Percentiles rank a stretch among this genome's conserved stretches.
These are phyloP conservation scores for Nadsonia fulvescens DNA, from an alignment of 805 yeast genomes.

Conservation along the genomic window DNA sequence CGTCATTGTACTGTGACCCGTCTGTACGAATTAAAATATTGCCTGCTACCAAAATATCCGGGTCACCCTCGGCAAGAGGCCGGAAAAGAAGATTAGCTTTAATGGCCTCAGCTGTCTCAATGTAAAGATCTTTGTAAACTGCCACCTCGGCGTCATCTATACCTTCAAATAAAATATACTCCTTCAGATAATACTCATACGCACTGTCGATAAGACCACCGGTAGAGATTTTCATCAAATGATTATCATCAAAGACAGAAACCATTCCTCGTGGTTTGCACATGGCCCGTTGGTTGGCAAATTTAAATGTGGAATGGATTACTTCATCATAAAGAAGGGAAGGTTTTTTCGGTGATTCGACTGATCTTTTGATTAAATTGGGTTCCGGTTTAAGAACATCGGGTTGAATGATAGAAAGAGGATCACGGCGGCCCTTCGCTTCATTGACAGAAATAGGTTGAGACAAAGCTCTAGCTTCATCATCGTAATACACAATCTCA, in stretches of 20 bases:
- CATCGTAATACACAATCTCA: slow-evolving; percentile 10
- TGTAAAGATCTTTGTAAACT: slow-evolving; percentile 21
- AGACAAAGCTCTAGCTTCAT: slow-evolving; percentile 1
- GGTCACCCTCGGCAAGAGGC: slow-evolving; percentile 27
- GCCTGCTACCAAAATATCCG: slow-evolving; percentile 20
- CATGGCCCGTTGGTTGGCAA: slow-evolving; percentile 3
- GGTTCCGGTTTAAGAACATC: no score
- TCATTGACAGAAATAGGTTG: slow-evolving; percentile 1
- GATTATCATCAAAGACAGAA: background rate
- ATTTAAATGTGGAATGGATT: no score
- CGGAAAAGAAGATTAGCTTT: slow-evolving; percentile 24
- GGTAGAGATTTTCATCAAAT: slow-evolving; percentile 14
- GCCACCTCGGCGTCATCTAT: no score
- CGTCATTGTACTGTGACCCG: slow-evolving; percentile 13
- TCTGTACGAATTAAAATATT: slow-evolving; percentile 8
- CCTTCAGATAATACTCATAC: slow-evolving; percentile 32
- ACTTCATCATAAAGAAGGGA: no score
- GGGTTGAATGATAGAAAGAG: no score
- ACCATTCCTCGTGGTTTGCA: slow-evolving; percentile 2
- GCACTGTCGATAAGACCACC: slow-evolving; percentile 29
- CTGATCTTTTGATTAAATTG: no score
- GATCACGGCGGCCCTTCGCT: no score
- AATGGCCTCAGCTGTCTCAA: slow-evolving; percentile 19
- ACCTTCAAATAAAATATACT: slow-evolving; percentile 25
- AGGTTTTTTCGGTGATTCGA: no score